Percentiles rank a stretch among this genome's conserved stretches.
phyloP scores from a whole-genome alignment of 2,329 filamentous ascomycete species.

The Paecilomyces sp. region DNA sequence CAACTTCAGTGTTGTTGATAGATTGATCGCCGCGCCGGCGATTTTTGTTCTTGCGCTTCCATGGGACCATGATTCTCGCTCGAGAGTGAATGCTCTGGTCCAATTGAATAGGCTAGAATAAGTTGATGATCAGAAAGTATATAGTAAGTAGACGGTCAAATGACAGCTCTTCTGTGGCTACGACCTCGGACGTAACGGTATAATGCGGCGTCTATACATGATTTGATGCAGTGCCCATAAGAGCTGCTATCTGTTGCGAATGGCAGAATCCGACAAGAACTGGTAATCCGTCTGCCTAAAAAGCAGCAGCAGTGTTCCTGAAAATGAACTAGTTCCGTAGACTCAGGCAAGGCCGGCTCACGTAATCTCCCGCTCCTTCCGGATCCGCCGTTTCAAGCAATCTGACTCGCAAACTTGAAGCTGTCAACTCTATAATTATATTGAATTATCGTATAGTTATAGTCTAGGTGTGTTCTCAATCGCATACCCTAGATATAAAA shows the following conservation, averaged over 20 bases:
- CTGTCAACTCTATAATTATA: too few species aligned
- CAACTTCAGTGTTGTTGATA: neutral
- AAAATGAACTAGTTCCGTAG: too few species aligned
- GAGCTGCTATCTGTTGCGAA: neutral
- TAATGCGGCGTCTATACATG: neutral
- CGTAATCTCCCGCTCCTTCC: neutral
- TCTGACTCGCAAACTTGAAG: neutral
- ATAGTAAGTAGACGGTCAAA: neutral
- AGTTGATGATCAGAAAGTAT: neutral
- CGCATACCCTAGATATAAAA: neutral
- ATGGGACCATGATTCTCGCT: constrained; percentile 13
- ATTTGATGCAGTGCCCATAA: neutral
- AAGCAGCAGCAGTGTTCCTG: neutral
- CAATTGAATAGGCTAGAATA: constrained; percentile 8
- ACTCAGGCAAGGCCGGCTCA: neutral
- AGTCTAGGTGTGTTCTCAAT: too few species aligned
- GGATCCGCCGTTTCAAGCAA: neutral
- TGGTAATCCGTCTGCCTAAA: neutral
- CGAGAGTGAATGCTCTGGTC: constrained; percentile 5
- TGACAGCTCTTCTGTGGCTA: neutral
- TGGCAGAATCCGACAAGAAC: neutral
- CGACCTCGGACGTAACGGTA: neutral
- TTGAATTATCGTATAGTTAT: too few species aligned
- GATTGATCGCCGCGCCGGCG: constrained; percentile 6
- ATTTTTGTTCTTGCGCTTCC: constrained; percentile 13